Base-by-base conservation (phyloP, 1,139 yeast species). In the Saccharomyces hybrid region DNA sequence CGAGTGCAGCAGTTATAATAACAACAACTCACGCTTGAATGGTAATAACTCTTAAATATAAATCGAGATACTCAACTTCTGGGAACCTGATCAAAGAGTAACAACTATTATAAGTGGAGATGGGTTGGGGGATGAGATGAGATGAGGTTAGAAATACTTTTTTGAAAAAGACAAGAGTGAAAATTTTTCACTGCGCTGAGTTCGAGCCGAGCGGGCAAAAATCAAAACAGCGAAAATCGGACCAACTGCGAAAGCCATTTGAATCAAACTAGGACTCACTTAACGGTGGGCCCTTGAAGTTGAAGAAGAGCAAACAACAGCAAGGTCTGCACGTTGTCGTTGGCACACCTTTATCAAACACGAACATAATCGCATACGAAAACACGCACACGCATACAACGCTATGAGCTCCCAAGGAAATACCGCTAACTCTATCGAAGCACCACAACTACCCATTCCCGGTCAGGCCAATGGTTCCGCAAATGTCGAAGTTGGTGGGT, bases 391-490 rank as follows among this genome's bases (percentile, higher is more conserved):
- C 42, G 6, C 42, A 2, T 29, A 29, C n/a, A 16, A 29, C 25
- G 14, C 16, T 14, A 49, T 51, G 54, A 53, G 50, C 31, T 16
- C 42, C 23, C 42, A 34, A 20, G 27, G 25, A 44, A 31, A 48
- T 38, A 49, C 16, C 11, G 47, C 27, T n/a, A 73, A 70, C 56
- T 65, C 69, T 50, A 76, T 82, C 67, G 82, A 80, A 56, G 78
- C 78, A 29, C 88, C 88, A 42, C 76, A 82, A 47, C 74, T 82
- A 56, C 78, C 84, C 48, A 78, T 82, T 51, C 85, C 86, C 1
- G 85, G 86, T 5, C 60, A 60, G 47, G 50, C 53, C 34, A 57
- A 56, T 51, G 51, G 54, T 25, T 52, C 41, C n/a, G 16, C 48
- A 28, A 72, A 26, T 25, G 32, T n/a, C 11, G 20, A 32, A 6